A percentile compares a stretch with the other conserved stretches of the same genome.
Conservation (phyloP, 2,329 filamentous ascomycete species). For the Chaetothyriales sp. region DNA sequence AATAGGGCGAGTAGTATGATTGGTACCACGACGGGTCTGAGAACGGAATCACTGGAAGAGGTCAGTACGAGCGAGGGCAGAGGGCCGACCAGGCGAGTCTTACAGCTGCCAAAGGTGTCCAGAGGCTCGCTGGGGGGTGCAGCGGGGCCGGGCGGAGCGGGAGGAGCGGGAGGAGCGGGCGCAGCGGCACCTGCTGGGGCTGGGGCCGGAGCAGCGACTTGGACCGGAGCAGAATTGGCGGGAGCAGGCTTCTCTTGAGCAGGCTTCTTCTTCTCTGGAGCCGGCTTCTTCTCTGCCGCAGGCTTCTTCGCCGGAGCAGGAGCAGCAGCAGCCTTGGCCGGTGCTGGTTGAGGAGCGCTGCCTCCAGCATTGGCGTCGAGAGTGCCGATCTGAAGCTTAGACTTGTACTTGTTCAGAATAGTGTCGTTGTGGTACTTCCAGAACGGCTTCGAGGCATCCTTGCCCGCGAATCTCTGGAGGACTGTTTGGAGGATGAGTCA, state of each 20-base stretch:
- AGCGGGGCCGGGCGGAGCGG: neutral
- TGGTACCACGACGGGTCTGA: constrained; percentile 92
- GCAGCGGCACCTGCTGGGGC: constrained; percentile 18
- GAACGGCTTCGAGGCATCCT: constrained; percentile 54
- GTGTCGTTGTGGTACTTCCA: constrained; percentile 50
- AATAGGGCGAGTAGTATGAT: constrained; percentile 92
- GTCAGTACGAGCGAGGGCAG: neutral
- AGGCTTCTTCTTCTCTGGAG: too few relatives aligned
- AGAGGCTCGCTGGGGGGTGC: constrained; percentile 43
- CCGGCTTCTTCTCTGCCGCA: constrained; percentile 28
- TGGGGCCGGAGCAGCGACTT: constrained; percentile 34
- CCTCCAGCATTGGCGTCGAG: constrained; percentile 62
- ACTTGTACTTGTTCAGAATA: constrained; percentile 48
- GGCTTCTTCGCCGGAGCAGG: constrained; percentile 34
- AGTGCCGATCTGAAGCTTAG: constrained; percentile 49
- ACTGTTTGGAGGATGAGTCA: constrained; percentile 31
- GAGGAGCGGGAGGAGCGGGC: neutral
- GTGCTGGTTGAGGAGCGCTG: constrained; percentile 35
- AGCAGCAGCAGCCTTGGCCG: neutral
- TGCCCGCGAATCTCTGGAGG: constrained; percentile 48
- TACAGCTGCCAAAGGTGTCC: constrained; percentile 54
- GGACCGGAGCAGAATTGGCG: neutral
- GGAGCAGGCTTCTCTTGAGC: constrained; percentile 25
- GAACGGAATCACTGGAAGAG: constrained; percentile 61
- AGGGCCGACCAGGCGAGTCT: neutral